phyloP scores from a whole-genome alignment of 352 stramenopile genomes.

The Pythium diclinum region DNA sequence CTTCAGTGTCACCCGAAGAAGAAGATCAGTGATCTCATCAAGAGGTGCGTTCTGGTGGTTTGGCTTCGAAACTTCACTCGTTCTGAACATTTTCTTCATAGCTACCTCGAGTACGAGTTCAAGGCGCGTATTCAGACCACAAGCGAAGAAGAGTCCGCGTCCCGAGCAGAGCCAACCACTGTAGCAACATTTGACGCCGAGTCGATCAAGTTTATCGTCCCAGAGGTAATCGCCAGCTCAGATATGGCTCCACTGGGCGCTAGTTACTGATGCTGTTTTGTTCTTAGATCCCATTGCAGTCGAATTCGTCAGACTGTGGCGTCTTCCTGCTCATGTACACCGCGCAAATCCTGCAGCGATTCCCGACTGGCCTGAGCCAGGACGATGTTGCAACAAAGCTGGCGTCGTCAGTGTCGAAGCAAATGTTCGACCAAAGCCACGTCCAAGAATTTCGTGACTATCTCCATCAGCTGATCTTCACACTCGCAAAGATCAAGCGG shows the following conservation, averaged over 20 bases:
- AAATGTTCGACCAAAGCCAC: constrained; percentile 67
- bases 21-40: constrained; percentile 77
- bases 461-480: constrained; percentile 72
- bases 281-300: constrained; percentile 86
- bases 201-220: constrained; percentile 23
- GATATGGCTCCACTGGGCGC: no score
- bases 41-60: constrained; percentile 49
- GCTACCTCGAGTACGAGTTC: constrained; percentile 83
- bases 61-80: constrained; percentile 23
- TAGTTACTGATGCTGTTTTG: background rate
- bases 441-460: constrained; percentile 79
- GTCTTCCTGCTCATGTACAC: constrained; percentile 85
- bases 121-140: constrained; percentile 30
- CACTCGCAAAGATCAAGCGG: constrained; percentile 56
- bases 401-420: constrained; percentile 37
- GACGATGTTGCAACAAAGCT: constrained; percentile 55
- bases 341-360: constrained; percentile 52
- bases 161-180: background rate
- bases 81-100: constrained; percentile 66
- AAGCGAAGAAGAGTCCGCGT: background rate
- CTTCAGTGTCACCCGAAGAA: constrained; percentile 92
- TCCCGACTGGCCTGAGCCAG: constrained; percentile 47
- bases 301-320: constrained; percentile 93
- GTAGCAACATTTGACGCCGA: constrained; percentile 20
- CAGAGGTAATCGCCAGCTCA: constrained; percentile 14